Conservation (phyloP, 345 rosid genomes). For the Erysimum cheiranthoides region DNA sequence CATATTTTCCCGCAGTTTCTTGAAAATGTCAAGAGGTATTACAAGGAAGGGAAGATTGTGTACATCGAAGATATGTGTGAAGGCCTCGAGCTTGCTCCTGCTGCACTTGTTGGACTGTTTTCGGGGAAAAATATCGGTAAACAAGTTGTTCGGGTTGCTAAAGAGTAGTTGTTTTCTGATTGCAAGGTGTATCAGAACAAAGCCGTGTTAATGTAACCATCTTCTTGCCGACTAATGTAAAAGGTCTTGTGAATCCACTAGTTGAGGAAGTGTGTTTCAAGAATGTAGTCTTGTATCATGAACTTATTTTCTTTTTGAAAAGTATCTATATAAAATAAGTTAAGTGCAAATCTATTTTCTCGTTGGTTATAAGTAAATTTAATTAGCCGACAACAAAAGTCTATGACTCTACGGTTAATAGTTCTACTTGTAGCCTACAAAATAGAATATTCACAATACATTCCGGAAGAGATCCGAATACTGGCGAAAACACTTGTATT, state of each 20-base stretch:
- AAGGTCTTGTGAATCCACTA: neutral
- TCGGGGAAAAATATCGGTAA: constrained; percentile 72
- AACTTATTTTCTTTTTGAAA: too few species aligned
- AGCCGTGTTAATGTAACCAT: neutral
- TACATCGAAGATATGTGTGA: constrained; percentile 69
- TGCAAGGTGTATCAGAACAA: neutral
- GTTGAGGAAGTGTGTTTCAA: neutral
- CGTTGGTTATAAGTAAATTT: too few species aligned
- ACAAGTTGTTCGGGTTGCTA: constrained; percentile 51
- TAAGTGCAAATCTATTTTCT: too few species aligned
- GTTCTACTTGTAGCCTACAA: too few species aligned
- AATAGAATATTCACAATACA: neutral
- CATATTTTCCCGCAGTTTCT: constrained; percentile 58
- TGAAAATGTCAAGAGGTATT: constrained; percentile 49
- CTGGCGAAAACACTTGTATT: too few species aligned
- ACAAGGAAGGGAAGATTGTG: constrained; percentile 66
- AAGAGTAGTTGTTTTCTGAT: constrained; percentile 33
- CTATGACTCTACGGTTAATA: too few species aligned
- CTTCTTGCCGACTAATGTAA: neutral
- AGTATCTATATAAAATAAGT: too few species aligned
- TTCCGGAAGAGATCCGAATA: neutral
- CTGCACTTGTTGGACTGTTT: constrained; percentile 70
- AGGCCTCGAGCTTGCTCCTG: constrained; percentile 66
- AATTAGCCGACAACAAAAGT: too few species aligned
- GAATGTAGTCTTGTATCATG: neutral